A percentile compares a stretch with the other conserved stretches of the same genome.
phyloP scores from a whole-genome alignment of 257 asterid species.

The Verbena officinalis region DNA sequence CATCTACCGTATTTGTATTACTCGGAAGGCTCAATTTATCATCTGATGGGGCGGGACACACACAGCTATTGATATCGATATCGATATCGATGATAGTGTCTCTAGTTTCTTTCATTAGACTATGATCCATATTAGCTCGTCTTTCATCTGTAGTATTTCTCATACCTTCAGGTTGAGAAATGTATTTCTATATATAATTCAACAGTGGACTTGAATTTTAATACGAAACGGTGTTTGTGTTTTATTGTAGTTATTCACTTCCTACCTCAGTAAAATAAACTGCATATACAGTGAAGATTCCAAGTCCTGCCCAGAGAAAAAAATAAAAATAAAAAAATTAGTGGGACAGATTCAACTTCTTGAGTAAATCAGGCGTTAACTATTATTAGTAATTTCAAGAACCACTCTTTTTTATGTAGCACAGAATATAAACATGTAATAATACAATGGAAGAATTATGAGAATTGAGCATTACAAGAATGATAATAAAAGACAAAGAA shows the following conservation, averaged over 20 bases:
- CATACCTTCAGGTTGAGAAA: background rate
- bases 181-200: background rate
- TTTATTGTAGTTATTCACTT: background rate
- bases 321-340: background rate
- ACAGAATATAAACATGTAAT: background rate
- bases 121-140: slow-evolving; percentile 40
- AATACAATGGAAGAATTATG: background rate
- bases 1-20: slow-evolving; percentile 20
- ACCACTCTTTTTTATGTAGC: background rate
- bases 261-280: background rate
- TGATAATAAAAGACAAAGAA: slow-evolving; percentile 28
- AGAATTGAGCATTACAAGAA: slow-evolving; percentile 3
- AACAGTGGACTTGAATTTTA: background rate
- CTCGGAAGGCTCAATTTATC: slow-evolving; percentile 12
- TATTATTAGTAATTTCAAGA: slow-evolving; percentile 8
- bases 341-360: slow-evolving; percentile 11
- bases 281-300: background rate
- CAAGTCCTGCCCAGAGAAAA: background rate
- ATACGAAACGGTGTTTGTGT: background rate
- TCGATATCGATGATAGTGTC: slow-evolving; percentile 55
- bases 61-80: slow-evolving; percentile 30
- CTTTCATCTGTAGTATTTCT: background rate
- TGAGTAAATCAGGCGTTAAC: background rate
- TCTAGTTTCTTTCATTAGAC: slow-evolving; percentile 29
- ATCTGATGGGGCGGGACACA: slow-evolving; percentile 37